Base-by-base conservation (phyloP, 352 stramenopile genomes). In the Globisporangium cederbergense region DNA sequence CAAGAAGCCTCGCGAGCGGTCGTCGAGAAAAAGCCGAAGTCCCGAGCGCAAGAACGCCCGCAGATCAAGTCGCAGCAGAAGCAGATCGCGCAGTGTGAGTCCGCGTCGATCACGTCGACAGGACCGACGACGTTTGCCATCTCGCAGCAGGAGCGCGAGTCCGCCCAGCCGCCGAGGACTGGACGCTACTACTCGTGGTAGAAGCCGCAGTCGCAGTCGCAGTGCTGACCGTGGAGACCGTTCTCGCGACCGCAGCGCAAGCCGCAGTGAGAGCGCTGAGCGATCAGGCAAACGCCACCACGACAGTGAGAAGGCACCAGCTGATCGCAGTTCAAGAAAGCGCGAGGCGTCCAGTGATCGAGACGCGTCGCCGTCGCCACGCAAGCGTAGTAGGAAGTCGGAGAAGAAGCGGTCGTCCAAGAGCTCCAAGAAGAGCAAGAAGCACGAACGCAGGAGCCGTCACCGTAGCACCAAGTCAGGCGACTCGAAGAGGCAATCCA, bases 401-500 rank as follows among this genome's bases (percentile, higher is more conserved):
- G 49, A 75, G 47, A 53, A 65, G 32, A 76, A 67, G 56, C 71
- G 63, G 14, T 73, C 70, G 28, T 49, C 56, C 46, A 80, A 73
- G 62, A 65, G 65, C 9, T 78, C 65, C 1, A 65, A 58, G 59
- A 76, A 86, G 52, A 77, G 76, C 62, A 83, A 72, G 64, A 85
- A 84, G 28, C 67, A 85, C 20, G 77, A 77, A 55, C 69, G 76
- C 2, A 79, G 66, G 66, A 81, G 80, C 45, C 73, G 76, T 56
- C 66, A 53, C 47, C 73, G 74, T 52, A 40, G 62, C 25, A 62
- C 49, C 49, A 55, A 73, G 22, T 61, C 52, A 8, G 7, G 32
- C 1, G 53, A 75, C 36, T 59, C 65, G 30, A 79, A 72, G 62
- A 75, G 70, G 6, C 63, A 55, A 51, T 66, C 68, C 42, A 47